Base-by-base conservation (phyloP, 257 asterid genomes). In the Capsicum pubescens region DNA sequence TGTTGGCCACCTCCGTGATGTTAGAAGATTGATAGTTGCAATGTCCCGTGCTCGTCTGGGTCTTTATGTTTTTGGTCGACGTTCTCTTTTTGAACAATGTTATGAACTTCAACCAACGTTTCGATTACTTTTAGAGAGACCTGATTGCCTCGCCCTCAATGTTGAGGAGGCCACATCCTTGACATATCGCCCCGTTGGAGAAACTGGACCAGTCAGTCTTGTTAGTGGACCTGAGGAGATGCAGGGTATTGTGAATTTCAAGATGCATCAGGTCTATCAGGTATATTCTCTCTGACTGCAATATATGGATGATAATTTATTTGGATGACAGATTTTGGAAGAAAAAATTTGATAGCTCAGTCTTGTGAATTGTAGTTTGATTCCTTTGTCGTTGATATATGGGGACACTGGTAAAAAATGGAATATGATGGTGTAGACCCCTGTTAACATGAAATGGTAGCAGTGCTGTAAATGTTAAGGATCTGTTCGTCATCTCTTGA, bases 41-140 rank as follows among this genome's bases (percentile, higher is more conserved):
- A 97, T 97, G 99, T 97, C 99, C 79, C 99, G 99, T 87, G 99
- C 99, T 85, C 94, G 99, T 68, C 86, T 97, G 89, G 99, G 99
- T 86, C 95, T 97, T 26, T 97, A 92, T 87, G 94, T 97, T 48
- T 95, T 97, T 85, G 92, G 98, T 78, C 91, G 98, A 74, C 97
- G 99, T 77, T 93, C 97, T 81, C 92, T 97, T 80, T 97, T 97
- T 86, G 99, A 97, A 83, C 98, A 97, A 85, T 97, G 99, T 86
- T 97, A 97, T 79, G 99, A 97, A 84, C 91, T 97, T 71, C 98
- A 97, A 70, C 99, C 98, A 19, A 95, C 99, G 6, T 93, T 97
- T 84, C 97, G 89, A 85, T 92, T 91, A 74, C 93, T 97, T 61
- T 97, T 97, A 72, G 91, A 90, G 87, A 93, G 98, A 88, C 97